phyloP scores from a whole-genome alignment of 768 basidiomycete species.

The Pulveroboletus sp. region DNA sequence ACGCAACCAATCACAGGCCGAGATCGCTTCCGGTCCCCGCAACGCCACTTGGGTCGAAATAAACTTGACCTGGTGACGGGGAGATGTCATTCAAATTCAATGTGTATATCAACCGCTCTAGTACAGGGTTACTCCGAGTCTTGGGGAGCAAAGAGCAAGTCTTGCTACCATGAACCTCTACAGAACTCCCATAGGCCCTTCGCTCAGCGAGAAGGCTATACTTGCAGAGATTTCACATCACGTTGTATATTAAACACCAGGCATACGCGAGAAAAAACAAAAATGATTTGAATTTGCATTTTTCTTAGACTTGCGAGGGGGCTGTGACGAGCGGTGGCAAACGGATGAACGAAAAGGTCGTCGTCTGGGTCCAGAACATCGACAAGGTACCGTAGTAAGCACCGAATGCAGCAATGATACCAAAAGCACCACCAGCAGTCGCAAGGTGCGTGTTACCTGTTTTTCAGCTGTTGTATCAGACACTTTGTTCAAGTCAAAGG shows the following conservation, averaged over 20 bases:
- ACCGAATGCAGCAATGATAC: constrained; percentile 26
- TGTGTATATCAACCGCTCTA: too few relatives aligned
- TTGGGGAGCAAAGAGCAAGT: too few relatives aligned
- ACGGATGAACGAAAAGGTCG: constrained; percentile 26
- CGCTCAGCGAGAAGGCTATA: neutral
- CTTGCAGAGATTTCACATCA: neutral
- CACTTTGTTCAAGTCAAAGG: neutral
- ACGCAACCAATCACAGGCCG: constrained; percentile 7
- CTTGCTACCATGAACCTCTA: too few relatives aligned
- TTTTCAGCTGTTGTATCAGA: neutral
- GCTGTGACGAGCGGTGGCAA: constrained; percentile 20
- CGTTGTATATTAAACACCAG: neutral
- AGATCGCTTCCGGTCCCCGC: neutral
- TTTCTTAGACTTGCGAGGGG: constrained; percentile 13
- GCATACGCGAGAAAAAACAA: too few relatives aligned
- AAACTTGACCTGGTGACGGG: too few relatives aligned
- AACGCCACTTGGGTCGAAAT: too few relatives aligned
- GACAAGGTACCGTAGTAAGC: constrained; percentile 29
- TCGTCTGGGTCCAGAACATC: constrained; percentile 29
- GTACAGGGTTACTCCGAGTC: too few relatives aligned
- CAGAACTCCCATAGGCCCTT: neutral
- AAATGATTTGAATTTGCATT: too few relatives aligned
- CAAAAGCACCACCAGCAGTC: constrained; percentile 27
- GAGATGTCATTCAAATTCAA: too few relatives aligned
- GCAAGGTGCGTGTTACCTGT: constrained; percentile 22